These are phyloP conservation scores for Pseudogymnoascus sp. DNA, from an alignment of 2,329 filamentous ascomycete species.

Conservation along the genomic window DNA sequence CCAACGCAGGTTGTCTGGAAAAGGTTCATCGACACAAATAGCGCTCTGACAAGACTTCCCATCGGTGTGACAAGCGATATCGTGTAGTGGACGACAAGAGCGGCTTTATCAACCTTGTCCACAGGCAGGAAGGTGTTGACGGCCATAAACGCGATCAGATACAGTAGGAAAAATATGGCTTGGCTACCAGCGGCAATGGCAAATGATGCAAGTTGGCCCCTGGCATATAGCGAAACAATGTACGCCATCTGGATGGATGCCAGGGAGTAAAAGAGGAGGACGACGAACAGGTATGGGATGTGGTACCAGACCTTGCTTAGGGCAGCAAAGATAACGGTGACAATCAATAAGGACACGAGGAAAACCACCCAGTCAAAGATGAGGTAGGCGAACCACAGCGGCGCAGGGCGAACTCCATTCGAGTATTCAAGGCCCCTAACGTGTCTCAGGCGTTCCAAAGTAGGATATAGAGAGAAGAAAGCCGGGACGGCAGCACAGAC, in stretches of 20 bases:
- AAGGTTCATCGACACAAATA: slow-evolving; percentile 74
- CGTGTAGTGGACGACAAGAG: slow-evolving; percentile 67
- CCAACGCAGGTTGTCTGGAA: slow-evolving; percentile 74
- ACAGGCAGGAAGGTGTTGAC: slow-evolving; percentile 69
- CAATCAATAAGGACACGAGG: slow-evolving; percentile 56
- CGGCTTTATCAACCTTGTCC: slow-evolving; percentile 57
- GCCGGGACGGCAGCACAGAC: slow-evolving; percentile 72
- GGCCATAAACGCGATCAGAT: slow-evolving; percentile 63
- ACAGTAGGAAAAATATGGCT: slow-evolving; percentile 62
- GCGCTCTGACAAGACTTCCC: slow-evolving; percentile 63
- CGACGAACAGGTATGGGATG: slow-evolving; percentile 71
- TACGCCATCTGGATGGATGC: slow-evolving; percentile 72
- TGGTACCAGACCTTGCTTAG: slow-evolving; percentile 63
- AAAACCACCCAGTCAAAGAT: slow-evolving; percentile 74
- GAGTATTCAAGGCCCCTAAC: slow-evolving; percentile 85
- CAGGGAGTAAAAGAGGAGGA: slow-evolving; percentile 75
- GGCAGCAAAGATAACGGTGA: slow-evolving; percentile 61
- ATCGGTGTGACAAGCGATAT: slow-evolving; percentile 70
- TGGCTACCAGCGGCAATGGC: slow-evolving; percentile 75
- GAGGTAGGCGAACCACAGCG: slow-evolving; percentile 79
- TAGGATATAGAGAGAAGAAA: slow-evolving; percentile 84
- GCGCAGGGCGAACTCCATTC: slow-evolving; percentile 75
- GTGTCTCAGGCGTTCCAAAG: slow-evolving; percentile 69
- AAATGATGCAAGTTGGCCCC: slow-evolving; percentile 75
- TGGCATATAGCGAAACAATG: slow-evolving; percentile 70